Evolutionary conservation across 805 yeast species (phyloP).

Genomic region (Lachancea mirantina): DNA sequence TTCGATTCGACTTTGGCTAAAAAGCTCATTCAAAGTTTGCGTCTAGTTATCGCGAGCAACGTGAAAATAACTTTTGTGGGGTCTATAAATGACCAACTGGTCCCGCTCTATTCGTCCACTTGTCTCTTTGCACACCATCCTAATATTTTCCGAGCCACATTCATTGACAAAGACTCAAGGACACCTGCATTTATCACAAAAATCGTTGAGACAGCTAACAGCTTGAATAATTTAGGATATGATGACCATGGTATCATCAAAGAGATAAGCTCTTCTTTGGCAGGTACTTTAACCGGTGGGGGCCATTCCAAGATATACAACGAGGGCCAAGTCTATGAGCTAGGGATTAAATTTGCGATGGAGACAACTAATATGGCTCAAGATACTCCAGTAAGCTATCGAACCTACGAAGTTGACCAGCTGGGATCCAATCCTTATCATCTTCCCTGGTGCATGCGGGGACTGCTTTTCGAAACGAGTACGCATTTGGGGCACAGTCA

Average conservation of each 20-base stretch:
- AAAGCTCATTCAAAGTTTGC: slow-evolving; percentile 60
- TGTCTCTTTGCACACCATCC: slow-evolving; percentile 85
- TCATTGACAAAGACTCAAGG: slow-evolving; percentile 72
- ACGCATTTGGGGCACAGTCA: slow-evolving; percentile 48
- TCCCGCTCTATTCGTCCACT: slow-evolving; percentile 83
- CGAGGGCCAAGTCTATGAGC: slow-evolving; percentile 74
- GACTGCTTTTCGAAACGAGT: slow-evolving; percentile 62
- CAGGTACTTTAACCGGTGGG: slow-evolving; percentile 90
- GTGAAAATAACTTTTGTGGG: slow-evolving; percentile 80
- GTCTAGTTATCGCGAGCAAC: slow-evolving; percentile 56
- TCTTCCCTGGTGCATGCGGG: slow-evolving; percentile 89
- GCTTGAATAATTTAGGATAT: slow-evolving; percentile 65
- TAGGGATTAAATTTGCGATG: slow-evolving; percentile 66
- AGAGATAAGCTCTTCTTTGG: slow-evolving; percentile 71
- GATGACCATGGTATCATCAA: slow-evolving; percentile 81
- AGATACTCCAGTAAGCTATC: slow-evolving; percentile 32
- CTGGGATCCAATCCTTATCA: slow-evolving; percentile 75
- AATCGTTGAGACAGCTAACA: slow-evolving; percentile 66
- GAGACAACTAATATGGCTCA: slow-evolving; percentile 59
- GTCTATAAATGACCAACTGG: slow-evolving; percentile 87
- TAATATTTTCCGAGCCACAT: slow-evolving; percentile 80
- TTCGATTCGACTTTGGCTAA: slow-evolving; percentile 64
- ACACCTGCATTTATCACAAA: slow-evolving; percentile 75
- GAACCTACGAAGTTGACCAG: slow-evolving; percentile 52
- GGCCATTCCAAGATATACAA: slow-evolving; percentile 90